These are phyloP conservation scores for Umbelopsis vinacea DNA, from an alignment of 192 early-diverging fungal genomes.

Conservation along the genomic window DNA sequence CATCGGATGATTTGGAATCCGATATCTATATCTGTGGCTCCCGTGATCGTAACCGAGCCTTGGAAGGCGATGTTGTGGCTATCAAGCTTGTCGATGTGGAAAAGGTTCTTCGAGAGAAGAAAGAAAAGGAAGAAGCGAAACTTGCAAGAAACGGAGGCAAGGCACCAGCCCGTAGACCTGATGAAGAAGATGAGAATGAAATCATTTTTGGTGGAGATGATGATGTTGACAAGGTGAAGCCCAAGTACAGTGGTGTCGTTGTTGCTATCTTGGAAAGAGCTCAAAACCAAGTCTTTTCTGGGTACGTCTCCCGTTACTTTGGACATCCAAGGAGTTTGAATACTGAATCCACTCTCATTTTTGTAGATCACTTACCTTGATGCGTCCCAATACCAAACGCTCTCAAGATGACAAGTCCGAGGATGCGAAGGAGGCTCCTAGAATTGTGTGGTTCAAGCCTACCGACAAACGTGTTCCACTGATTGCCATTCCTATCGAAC, in stretches of 20 bases:
- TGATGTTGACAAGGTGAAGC: slow-evolving; percentile 57
- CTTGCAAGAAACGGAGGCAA: slow-evolving; percentile 54
- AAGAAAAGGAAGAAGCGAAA: slow-evolving; percentile 61
- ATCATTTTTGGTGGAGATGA: slow-evolving; percentile 53
- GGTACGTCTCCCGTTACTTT: slow-evolving; percentile 27
- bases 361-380: slow-evolving; percentile 39
- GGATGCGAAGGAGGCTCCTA: slow-evolving; percentile 49
- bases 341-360: neutral
- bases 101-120: slow-evolving; percentile 61
- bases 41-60: slow-evolving; percentile 77
- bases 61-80: slow-evolving; percentile 87
- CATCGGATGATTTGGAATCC: slow-evolving; percentile 68
- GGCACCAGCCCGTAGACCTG: slow-evolving; percentile 48
- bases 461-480: slow-evolving; percentile 80
- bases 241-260: slow-evolving; percentile 60
- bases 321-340: neutral
- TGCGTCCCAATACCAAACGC: slow-evolving; percentile 47
- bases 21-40: slow-evolving; percentile 83
- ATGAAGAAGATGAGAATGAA: slow-evolving; percentile 60
- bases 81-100: slow-evolving; percentile 71
- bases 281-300: slow-evolving; percentile 62
- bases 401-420: slow-evolving; percentile 45
- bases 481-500: slow-evolving; percentile 75
- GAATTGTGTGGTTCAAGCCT: slow-evolving; percentile 84
- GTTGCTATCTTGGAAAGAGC: slow-evolving; percentile 62